phyloP scores from a whole-genome alignment of 1,139 yeast genomes.

The Candida buenavistaensis region DNA sequence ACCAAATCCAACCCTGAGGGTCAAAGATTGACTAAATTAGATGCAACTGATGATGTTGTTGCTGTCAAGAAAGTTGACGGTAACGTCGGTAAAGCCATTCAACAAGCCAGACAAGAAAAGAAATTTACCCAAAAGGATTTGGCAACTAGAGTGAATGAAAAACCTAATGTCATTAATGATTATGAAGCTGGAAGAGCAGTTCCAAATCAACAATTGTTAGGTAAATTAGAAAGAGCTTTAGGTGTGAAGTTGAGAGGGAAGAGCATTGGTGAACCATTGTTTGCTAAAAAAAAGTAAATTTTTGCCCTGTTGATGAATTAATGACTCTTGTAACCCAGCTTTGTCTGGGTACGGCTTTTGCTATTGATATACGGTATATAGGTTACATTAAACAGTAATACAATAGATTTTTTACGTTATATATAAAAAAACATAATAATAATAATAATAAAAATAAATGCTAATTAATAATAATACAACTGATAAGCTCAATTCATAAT shows the following conservation, averaged over 20 bases:
- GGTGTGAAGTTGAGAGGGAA: constrained; percentile 97
- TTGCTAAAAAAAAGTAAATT: constrained; percentile 63
- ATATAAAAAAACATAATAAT: not conserved
- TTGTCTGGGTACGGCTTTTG: not conserved
- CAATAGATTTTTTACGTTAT: not conserved
- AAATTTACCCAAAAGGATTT: constrained; percentile 90
- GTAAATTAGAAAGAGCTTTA: constrained; percentile 88
- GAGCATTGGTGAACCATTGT: constrained; percentile 89
- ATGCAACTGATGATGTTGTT: constrained; percentile 90
- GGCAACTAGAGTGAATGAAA: constrained; percentile 93
- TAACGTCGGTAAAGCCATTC: constrained; percentile 84
- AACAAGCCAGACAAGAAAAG: constrained; percentile 86
- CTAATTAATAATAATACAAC: not conserved
- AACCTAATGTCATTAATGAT: constrained; percentile 92
- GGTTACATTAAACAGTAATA: not conserved
- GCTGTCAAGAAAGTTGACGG: constrained; percentile 87
- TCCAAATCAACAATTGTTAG: constrained; percentile 93
- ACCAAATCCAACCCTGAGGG: constrained; percentile 79
- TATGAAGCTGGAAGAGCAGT: constrained; percentile 97
- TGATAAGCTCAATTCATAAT: not conserved
- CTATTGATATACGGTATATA: not conserved
- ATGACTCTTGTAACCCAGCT: constrained; percentile 2
- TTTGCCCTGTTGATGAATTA: constrained; percentile 2
- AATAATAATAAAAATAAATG: not conserved
- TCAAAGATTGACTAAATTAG: constrained; percentile 90